These are phyloP conservation scores for Termitomyces sp. DNA, from an alignment of 768 basidiomycete genomes.

Conservation along the genomic window DNA sequence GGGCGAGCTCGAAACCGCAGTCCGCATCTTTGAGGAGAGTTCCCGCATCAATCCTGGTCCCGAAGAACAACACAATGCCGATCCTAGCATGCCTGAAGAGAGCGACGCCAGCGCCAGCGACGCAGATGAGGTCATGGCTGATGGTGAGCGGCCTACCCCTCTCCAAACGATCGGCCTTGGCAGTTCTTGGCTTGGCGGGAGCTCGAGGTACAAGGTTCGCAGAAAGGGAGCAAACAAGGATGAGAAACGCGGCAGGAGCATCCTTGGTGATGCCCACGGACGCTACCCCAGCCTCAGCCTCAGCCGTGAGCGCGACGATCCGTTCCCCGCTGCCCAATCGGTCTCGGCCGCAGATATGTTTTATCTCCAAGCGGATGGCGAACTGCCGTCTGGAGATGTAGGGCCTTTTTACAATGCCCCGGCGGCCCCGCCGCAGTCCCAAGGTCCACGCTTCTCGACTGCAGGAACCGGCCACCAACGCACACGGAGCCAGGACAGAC, in stretches of 20 bases:
- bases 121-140: slow-evolving; percentile 17
- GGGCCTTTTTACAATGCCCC: slow-evolving; percentile 25
- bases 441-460: slow-evolving; percentile 7
- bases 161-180: slow-evolving; percentile 36
- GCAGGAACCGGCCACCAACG: slow-evolving; percentile 14
- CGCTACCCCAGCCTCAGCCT: slow-evolving; percentile 18
- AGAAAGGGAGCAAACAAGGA: slow-evolving; percentile 50
- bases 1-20: slow-evolving; percentile 31
- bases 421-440: slow-evolving; percentile 17
- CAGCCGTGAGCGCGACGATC: slow-evolving; percentile 19
- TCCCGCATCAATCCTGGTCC: not conserved
- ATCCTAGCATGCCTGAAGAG: slow-evolving; percentile 19
- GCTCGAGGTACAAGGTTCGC: slow-evolving; percentile 84
- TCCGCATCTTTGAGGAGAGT: slow-evolving; percentile 27
- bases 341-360: slow-evolving; percentile 67
- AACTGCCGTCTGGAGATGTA: slow-evolving; percentile 34
- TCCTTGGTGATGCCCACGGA: slow-evolving; percentile 7
- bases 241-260: slow-evolving; percentile 28
- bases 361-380: slow-evolving; percentile 52
- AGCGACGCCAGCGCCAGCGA: slow-evolving; percentile 21
- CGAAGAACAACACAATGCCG: slow-evolving; percentile 11
- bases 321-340: slow-evolving; percentile 19
- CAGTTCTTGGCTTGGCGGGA: slow-evolving; percentile 79
- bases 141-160: slow-evolving; percentile 15
- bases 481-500: slow-evolving; percentile 25